Evolutionary conservation across 176 grass and related monocot genomes (phyloP), one percentile per base, ranked within the genome.

Genomic region (Aegilops tauschii): DNA sequence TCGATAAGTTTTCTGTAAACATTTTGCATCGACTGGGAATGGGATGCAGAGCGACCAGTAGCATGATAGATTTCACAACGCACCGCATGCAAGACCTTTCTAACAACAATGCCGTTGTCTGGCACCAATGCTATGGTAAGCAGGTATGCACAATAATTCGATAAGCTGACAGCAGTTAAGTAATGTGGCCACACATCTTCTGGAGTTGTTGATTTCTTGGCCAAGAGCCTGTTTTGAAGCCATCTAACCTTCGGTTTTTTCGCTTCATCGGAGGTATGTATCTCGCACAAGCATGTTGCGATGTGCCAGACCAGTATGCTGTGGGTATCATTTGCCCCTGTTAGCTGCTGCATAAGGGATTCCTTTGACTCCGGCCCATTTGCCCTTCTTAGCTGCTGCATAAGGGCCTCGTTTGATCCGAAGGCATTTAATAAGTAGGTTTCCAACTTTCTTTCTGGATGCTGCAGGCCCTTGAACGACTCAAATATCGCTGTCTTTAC

Each of bases 271-370:
- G 63, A 54, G 28, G 32, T 1, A 1, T 87, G 0, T 5, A 87
- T 65, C 68, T 87, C 54, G 1, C 77, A 73, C 8, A 74, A 56
- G 56, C 77, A 36, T 4, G 77, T 81, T 0, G 85, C 85, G 0
- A 87, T 74, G 5, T 87, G 85, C 85, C 77, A 87, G 0, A 81
- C 77, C 8, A 87, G 39, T 35, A 87, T 87, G 3, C 12, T 87
- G 13, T 87, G 85, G 0, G 85, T 87, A 20, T 86, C 76, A 28
- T 3, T 0, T 7, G 35, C 65, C 47, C 14, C 14, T 17, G 0
- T 0, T 1, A 81, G 44, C 9, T 47, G 8, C 4, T 67, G 4
- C 35, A 80, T n/a, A 12, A 20, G n/a, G 0, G 39, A 40, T 40
- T 36, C 35, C 5, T 35, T 35, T 35, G 34, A 35, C 35, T 36